A percentile compares a stretch with the other conserved stretches of the same genome.
phyloP scores from a whole-genome alignment of 495 filamentous ascomycete genomes.

The Cetradonia linearis region DNA sequence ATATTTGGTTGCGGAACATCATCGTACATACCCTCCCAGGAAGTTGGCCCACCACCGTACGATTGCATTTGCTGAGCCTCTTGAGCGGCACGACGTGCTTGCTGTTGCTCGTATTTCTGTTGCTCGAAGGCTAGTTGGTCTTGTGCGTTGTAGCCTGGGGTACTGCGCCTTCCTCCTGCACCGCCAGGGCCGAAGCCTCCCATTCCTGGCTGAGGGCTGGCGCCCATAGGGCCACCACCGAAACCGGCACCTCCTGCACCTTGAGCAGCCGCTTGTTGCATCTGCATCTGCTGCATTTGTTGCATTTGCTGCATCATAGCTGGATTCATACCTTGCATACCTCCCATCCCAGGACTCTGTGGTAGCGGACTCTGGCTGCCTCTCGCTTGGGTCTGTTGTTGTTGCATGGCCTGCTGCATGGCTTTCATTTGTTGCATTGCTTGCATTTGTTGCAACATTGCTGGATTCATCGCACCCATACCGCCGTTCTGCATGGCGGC shows the following conservation, averaged over 20 bases:
- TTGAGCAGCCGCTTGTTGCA: conserved; percentile 24
- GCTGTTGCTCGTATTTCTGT: conserved; percentile 75
- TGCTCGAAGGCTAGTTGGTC: conserved; percentile 79
- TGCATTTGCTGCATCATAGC: conserved; percentile 85
- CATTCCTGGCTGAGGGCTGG: conserved; percentile 18
- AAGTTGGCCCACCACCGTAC: conserved; percentile 51
- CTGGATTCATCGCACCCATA: conserved; percentile 57
- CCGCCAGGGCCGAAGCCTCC: conserved; percentile 9
- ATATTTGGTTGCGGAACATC: conserved; percentile 84
- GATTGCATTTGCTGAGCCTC: conserved; percentile 38
- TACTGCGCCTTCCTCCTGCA: conserved; percentile 28
- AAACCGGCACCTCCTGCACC: conserved; percentile 18
- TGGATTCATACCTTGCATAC: conserved; percentile 61
- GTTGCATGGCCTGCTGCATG: conserved; percentile 44
- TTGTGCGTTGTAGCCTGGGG: conserved; percentile 56
- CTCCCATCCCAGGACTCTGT: conserved; percentile 28
- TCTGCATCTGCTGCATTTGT: conserved; percentile 51
- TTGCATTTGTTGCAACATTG: conserved; percentile 83
- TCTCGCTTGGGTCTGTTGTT: conserved; percentile 32
- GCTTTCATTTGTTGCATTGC: conserved; percentile 57
- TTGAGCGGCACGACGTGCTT: conserved; percentile 43
- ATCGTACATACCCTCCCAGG: conserved; percentile 99
- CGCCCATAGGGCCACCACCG: conserved; percentile 19
- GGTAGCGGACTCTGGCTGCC: conserved; percentile 19
- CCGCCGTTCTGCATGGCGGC: conserved; percentile 32